Evolutionary conservation across 352 stramenopile genomes (phyloP).

Genomic region (Phytophthora pini): DNA sequence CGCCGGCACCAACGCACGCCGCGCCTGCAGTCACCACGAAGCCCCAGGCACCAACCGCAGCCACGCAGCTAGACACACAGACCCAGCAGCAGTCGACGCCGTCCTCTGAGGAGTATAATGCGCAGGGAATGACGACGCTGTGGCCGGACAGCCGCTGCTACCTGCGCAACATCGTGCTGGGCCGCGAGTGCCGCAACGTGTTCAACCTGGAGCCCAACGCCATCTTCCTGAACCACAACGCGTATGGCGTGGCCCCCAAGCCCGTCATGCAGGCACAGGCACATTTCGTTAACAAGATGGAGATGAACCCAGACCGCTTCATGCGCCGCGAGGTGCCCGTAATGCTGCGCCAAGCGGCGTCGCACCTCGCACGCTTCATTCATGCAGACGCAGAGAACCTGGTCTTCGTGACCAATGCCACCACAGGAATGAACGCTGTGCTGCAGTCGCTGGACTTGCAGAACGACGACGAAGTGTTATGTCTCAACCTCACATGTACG

Average conservation of each 20-base stretch:
- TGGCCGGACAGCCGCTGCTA: constrained; percentile 69
- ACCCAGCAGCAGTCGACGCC: constrained; percentile 19
- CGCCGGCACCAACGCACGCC: constrained; percentile 20
- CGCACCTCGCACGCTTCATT: constrained; percentile 72
- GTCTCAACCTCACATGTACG: constrained; percentile 88
- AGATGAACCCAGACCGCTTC: constrained; percentile 88
- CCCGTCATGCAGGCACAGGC: constrained; percentile 83
- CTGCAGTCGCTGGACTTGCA: constrained; percentile 86
- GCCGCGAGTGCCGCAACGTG: constrained; percentile 69
- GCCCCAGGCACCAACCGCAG: background rate
- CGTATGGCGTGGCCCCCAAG: constrained; percentile 77
- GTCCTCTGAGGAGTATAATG: background rate
- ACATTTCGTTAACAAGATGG: constrained; percentile 90
- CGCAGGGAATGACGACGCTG: constrained; percentile 69
- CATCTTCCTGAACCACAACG: constrained; percentile 87
- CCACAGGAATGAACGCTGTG: constrained; percentile 86
- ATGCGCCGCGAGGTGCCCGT: constrained; percentile 69
- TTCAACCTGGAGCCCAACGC: constrained; percentile 85
- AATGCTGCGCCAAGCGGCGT: constrained; percentile 69
- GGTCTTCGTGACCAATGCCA: constrained; percentile 89
- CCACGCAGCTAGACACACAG: constrained; percentile 29
- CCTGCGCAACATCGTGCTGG: constrained; percentile 66
- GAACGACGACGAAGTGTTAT: constrained; percentile 89
- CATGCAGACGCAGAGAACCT: constrained; percentile 78
- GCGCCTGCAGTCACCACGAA: constrained; percentile 14